phyloP scores from a whole-genome alignment of 306 rosid genomes.

The Vicia sativa region DNA sequence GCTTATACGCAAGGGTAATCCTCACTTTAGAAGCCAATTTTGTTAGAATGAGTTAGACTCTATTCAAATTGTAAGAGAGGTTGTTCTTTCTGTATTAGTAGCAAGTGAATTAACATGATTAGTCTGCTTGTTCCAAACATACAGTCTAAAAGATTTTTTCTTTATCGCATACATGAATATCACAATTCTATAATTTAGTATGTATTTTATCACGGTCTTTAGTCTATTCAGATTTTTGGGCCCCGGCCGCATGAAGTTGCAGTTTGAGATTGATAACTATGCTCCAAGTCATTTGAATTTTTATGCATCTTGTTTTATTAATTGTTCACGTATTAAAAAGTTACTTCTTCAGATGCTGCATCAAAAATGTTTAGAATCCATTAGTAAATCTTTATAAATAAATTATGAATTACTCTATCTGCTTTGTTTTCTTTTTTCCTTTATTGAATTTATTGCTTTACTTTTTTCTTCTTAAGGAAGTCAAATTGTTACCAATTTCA shows the following conservation, averaged over 20 bases:
- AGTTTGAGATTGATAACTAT: neutral
- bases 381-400: neutral
- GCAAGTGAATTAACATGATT: conserved; percentile 6
- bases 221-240: conserved; percentile 12
- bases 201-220: neutral
- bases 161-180: conserved; percentile 1
- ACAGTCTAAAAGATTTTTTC: neutral
- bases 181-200: neutral
- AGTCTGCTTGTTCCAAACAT: neutral
- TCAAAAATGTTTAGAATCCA: neutral
- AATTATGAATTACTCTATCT: neutral
- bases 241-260: too few species aligned
- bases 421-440: neutral
- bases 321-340: neutral
- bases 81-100: neutral
- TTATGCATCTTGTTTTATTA: neutral
- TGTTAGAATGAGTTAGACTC: too few species aligned
- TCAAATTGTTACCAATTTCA: conserved; percentile 14
- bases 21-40: too few species aligned
- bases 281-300: neutral
- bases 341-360: neutral
- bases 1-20: too few species aligned
- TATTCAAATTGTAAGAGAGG: neutral
- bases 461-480: neutral
- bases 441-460: neutral